Evolutionary conservation across 179 eudicot species (phyloP), one percentile per base, ranked within the genome.

Genomic region (Spergularia azorica): DNA sequence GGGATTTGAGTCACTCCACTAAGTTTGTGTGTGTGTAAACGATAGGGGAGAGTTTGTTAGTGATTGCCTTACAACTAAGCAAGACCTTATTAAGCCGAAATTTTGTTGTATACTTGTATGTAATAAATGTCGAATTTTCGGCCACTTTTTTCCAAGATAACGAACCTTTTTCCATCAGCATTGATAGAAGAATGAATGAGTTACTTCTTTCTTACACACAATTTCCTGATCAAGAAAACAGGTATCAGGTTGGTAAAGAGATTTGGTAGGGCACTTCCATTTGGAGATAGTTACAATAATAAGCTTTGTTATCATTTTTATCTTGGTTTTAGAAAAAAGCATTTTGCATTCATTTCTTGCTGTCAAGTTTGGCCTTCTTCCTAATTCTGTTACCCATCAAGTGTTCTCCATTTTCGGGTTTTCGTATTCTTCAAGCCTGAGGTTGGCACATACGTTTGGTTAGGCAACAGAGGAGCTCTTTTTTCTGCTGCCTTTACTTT

Each of bases 1-100:
- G 68, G 78, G 48, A n/a, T 46, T 62, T 73, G 79, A 82, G 73
- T 82, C 82, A 79, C 13, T 71, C 73, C 77, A 78, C 62, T 71
- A 74, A 39, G 20, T 59, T n/a, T 7, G 20, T 43, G 32, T 15
- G 14, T 66, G 46, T 76, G 63, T 16, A 21, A 62, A 55, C 43
- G 16, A 56, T 54, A 74, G 50, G 50, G n/a, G 13, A 48, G 67
- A n/a, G 12, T 54, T 52, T 15, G 10, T 56, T 15, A 15, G 18
- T 63, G 43, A 9, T 67, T 48, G 46, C 72, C 38, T 68, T 14
- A 20, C 58, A 36, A 50, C 13, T 54, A 70, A 26, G 62, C 7
- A 55, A 70, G 16, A 18, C 20, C 9, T 26, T 26, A 26, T 50
- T 26, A 15, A 6, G 62, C 21, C 54, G 62, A 26, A 26, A 26